These are phyloP conservation scores for Solanum medicagineum DNA, from an alignment of 257 asterid genomes.

Conservation along the genomic window DNA sequence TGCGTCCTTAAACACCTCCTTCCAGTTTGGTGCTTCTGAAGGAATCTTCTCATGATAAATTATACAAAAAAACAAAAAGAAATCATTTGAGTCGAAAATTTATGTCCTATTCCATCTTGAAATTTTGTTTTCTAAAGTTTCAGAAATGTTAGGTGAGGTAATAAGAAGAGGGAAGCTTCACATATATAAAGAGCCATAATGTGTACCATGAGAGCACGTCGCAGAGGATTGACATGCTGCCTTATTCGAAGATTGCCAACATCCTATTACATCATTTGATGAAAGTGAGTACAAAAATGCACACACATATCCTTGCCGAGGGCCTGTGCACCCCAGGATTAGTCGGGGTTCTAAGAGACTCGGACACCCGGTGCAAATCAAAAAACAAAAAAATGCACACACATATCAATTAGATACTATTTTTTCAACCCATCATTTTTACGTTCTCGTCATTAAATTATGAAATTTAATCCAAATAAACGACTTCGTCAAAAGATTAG, in stretches of 20 bases:
- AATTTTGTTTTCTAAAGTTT: neutral
- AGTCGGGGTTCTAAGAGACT: too few relatives aligned
- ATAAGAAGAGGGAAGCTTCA: neutral
- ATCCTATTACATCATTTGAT: conserved; percentile 36
- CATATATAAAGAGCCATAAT: neutral
- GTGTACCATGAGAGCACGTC: conserved; percentile 52
- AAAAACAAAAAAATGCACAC: neutral
- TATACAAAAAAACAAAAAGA: neutral
- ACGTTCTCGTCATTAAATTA: neutral
- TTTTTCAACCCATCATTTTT: neutral
- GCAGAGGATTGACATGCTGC: conserved; percentile 92
- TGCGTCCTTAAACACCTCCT: conserved; percentile 46
- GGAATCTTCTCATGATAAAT: conserved; percentile 42
- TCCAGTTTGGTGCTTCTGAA: conserved; percentile 76
- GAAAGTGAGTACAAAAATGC: neutral
- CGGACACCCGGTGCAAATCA: too few relatives aligned
- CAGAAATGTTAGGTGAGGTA: neutral
- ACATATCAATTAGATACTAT: neutral
- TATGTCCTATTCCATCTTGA: neutral
- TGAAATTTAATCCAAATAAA: neutral
- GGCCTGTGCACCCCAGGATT: too few relatives aligned
- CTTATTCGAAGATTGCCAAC: conserved; percentile 86
- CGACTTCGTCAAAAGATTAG: neutral
- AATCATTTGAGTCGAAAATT: neutral
- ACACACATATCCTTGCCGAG: neutral